Evolutionary conservation across 2,329 filamentous ascomycete species (phyloP).

Genomic region (Orbilia quercus): DNA sequence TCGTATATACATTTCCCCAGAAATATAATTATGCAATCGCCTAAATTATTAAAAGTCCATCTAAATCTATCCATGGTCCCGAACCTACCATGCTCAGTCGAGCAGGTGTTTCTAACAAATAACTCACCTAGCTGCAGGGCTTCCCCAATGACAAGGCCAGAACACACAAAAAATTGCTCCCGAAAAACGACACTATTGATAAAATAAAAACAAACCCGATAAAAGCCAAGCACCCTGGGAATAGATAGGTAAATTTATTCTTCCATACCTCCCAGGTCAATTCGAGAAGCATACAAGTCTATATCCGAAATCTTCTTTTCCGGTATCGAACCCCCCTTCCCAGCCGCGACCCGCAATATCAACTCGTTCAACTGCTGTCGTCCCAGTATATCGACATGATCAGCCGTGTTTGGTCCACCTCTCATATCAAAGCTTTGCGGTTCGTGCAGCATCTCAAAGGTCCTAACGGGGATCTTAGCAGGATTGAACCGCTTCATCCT

Average conservation of each 20-base stretch:
- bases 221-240: too few relatives aligned
- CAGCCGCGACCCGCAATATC: constrained; percentile 85
- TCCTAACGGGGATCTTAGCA: constrained; percentile 80
- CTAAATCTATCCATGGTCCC: constrained; percentile 50
- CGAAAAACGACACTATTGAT: constrained; percentile 18
- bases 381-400: constrained; percentile 94
- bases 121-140: constrained; percentile 23
- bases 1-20: constrained; percentile 28
- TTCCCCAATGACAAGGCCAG: constrained; percentile 23
- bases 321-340: constrained; percentile 65
- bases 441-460: constrained; percentile 96
- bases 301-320: constrained; percentile 56
- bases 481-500: constrained; percentile 93
- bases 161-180: constrained; percentile 5
- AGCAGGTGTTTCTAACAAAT: constrained; percentile 52
- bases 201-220: constrained; percentile 20
- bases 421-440: constrained; percentile 86
- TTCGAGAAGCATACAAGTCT: constrained; percentile 49
- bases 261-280: constrained; percentile 51
- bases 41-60: constrained; percentile 30
- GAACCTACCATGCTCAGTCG: constrained; percentile 47
- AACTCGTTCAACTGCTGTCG: constrained; percentile 89
- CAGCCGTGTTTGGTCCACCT: constrained; percentile 76
- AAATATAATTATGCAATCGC: constrained; percentile 13
- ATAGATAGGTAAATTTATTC: constrained; percentile 28